Base-by-base conservation (phyloP, 78 protist species). In the Dictyostelium capitatum region DNA sequence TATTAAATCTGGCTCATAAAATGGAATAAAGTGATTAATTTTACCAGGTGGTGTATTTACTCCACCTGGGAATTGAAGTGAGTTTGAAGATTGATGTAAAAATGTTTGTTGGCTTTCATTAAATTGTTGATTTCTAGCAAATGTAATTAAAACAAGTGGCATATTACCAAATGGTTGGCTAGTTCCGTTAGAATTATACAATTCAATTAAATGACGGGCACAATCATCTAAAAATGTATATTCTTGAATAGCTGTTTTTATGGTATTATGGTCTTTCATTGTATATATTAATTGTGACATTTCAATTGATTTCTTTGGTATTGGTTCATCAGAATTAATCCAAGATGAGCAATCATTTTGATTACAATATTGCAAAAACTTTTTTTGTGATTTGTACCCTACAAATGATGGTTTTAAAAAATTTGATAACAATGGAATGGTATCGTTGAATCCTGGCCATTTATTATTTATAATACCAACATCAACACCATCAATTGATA, bases 201-300 rank as follows among this genome's bases (percentile, higher is more conserved):
- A 46, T 47, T 37, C 23, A 20, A 23, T 32, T 9, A 50, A 9
- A 50, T 19, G 17, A 12, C 28, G 46, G 20, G 75, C 19, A 25
- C 65, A 43, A 74, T 53, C 32, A 1, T 47, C 3, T 12, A 85
- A 50, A 2, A 48, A 54, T 14, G 41, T 10, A 6, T 74, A 25
- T 62, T 85, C 92, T 75, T 74, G 83, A 70, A 46, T 14, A 11
- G 62, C 54, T 0, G 83, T 20, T 10, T 56, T 59, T 3, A 74
- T 46, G 28, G 12, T 41, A 46, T 75, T 85, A n/a, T 62, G 30
- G 23, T 41, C 15, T 11, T 62, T 9, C 12, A 50, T 43, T 43
- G 48, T 51, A 12, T 41, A 23, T 28, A n/a, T 19, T 37, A 14
- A 28, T 28, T 30, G 64, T 4, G 82, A 2, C 17, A 20, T 46